phyloP scores from a whole-genome alignment of 352 stramenopile species.

The Globisporangium alternatum region DNA sequence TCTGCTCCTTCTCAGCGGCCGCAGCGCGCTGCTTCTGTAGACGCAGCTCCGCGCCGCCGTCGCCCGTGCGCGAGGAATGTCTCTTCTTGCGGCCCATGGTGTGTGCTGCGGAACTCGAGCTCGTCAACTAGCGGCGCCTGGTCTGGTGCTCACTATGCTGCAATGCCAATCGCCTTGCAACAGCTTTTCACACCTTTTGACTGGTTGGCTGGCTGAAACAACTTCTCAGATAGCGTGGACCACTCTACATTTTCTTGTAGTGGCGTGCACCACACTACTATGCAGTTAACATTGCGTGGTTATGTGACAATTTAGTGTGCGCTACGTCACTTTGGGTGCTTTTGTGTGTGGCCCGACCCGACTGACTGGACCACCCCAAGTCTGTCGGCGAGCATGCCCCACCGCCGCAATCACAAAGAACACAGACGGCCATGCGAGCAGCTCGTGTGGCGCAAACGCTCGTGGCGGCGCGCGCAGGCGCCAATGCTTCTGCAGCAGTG shows the following conservation, averaged over 20 bases:
- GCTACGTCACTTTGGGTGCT: conserved; percentile 3
- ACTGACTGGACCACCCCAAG: conserved; percentile 10
- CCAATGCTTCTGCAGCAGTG: not conserved
- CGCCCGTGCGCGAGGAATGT: conserved; percentile 70
- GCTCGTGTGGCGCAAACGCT: conserved; percentile 12
- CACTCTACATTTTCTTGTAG: not conserved
- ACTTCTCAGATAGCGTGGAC: conserved; percentile 1
- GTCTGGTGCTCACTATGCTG: conserved; percentile 10
- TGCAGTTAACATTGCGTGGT: not conserved
- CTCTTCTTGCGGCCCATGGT: conserved; percentile 70
- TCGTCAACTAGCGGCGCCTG: conserved; percentile 6
- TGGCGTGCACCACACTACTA: conserved; percentile 16
- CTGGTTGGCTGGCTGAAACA: conserved; percentile 23
- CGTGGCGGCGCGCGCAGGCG: not conserved
- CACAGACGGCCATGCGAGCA: conserved; percentile 14
- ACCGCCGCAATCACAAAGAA: conserved; percentile 11
- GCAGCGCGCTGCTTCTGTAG: conserved; percentile 66
- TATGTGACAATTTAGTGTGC: conserved; percentile 2
- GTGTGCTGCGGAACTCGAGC: conserved; percentile 9
- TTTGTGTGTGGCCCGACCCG: not conserved
- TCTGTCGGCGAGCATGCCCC: not conserved
- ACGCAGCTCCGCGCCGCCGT: conserved; percentile 72
- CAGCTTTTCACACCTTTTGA: conserved; percentile 28
- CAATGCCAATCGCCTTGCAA: conserved; percentile 10
- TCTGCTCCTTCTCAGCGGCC: conserved; percentile 49